A percentile compares a stretch with the other conserved stretches of the same genome.
Conservation (phyloP, 768 basidiomycete species). For the Boletus patriciae region DNA sequence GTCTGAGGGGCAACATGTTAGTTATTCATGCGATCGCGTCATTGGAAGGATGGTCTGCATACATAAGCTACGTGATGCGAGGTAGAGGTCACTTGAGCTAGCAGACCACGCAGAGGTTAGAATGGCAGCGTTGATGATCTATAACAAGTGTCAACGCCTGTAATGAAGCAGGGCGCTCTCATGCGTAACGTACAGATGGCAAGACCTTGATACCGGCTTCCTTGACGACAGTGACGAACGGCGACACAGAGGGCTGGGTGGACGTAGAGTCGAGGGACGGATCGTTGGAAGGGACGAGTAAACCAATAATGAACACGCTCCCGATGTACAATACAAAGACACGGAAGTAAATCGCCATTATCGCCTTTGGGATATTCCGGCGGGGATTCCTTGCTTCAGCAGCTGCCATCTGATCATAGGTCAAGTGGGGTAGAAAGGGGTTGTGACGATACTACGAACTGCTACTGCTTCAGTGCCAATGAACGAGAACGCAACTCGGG, state of each 20-base stretch:
- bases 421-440: background rate
- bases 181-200: conserved; percentile 39
- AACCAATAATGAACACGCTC: conserved; percentile 47
- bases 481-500: conserved; percentile 60
- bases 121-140: conserved; percentile 42
- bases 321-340: conserved; percentile 40
- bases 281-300: conserved; percentile 51
- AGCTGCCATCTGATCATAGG: conserved; percentile 38
- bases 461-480: conserved; percentile 57
- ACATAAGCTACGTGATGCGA: conserved; percentile 21
- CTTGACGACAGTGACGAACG: conserved; percentile 60
- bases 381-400: conserved; percentile 54
- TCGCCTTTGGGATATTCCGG: conserved; percentile 41
- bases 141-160: background rate
- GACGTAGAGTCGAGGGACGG: conserved; percentile 38
- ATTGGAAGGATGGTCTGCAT: background rate
- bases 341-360: conserved; percentile 45
- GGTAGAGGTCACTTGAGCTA: conserved; percentile 41
- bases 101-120: conserved; percentile 48
- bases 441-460: conserved; percentile 21
- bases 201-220: conserved; percentile 58
- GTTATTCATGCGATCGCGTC: background rate
- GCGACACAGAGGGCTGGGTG: conserved; percentile 44
- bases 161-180: background rate
- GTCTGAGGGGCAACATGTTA: conserved; percentile 40